Conservation (phyloP, 2,329 filamentous ascomycete genomes). For the Colletotrichum tanaceti region DNA sequence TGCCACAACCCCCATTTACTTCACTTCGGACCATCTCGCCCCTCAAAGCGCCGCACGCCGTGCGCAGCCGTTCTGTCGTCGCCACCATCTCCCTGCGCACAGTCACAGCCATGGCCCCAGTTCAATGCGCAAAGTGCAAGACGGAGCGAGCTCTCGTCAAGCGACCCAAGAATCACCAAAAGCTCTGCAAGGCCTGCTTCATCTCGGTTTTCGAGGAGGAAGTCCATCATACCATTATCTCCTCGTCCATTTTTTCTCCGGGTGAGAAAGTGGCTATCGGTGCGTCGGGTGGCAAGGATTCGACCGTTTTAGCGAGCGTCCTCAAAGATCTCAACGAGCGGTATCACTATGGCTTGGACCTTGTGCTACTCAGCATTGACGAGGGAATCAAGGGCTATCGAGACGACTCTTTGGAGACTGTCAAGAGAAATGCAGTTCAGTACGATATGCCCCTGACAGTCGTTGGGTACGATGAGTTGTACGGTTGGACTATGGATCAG, state of each 20-base stretch:
- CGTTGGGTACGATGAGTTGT: slow-evolving; percentile 91
- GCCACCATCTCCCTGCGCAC: not conserved
- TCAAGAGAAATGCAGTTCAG: slow-evolving; percentile 91
- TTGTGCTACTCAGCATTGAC: slow-evolving; percentile 91
- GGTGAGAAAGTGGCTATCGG: slow-evolving; percentile 94
- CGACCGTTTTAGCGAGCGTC: slow-evolving; percentile 93
- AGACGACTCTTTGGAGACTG: slow-evolving; percentile 95
- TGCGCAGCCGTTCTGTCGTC: not conserved
- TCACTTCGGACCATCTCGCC: too few species aligned
- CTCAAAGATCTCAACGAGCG: slow-evolving; percentile 94
- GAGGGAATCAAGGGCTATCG: slow-evolving; percentile 98
- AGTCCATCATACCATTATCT: slow-evolving; percentile 90
- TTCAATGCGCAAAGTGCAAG: slow-evolving; percentile 80
- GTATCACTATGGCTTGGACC: slow-evolving; percentile 84
- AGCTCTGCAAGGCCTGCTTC: slow-evolving; percentile 92
- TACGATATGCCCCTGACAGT: slow-evolving; percentile 94
- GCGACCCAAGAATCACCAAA: slow-evolving; percentile 92
- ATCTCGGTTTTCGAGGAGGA: slow-evolving; percentile 89
- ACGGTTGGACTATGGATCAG: slow-evolving; percentile 99
- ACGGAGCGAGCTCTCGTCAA: slow-evolving; percentile 86
- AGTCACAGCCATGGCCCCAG: slow-evolving; percentile 77
- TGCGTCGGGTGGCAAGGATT: slow-evolving; percentile 96
- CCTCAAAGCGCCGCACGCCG: not conserved
- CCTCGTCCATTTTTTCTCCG: slow-evolving; percentile 81
- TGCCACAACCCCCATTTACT: not conserved